Base-by-base conservation (phyloP, 2,329 filamentous ascomycete species). In the Xylaria sp. region DNA sequence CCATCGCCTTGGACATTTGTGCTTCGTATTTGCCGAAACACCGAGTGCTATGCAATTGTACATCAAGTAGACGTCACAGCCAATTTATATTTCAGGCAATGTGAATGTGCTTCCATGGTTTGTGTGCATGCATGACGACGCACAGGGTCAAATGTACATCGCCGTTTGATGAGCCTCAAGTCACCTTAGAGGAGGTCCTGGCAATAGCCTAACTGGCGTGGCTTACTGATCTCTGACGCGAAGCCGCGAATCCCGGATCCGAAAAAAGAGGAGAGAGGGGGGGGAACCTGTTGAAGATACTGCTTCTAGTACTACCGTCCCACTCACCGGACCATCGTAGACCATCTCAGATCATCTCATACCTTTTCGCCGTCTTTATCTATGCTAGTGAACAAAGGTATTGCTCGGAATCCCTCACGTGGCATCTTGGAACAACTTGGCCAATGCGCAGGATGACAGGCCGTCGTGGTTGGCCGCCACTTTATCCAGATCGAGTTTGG, bases 101-200 rank as follows among this genome's bases (percentile, higher is more conserved):
- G 44, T 33, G 25, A 48, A 41, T 33, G 23, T 21, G 29, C 5
- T 29, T 33, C 4, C 11, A 29, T 13, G 13, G 9, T 41, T 15
- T 21, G 17, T 48, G 21, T 40, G 31, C 21, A 47, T 59, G 54
- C 43, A 60, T 54, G 60, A 54, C 19, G 33, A 54, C 44, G 17
- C 47, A 55, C 60, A 52, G 46, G 49, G 60, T 55, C 35, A n/a
- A 23, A 19, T 35, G 17, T 49, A 49, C 56, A 44, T 55, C 33
- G 17, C 35, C 43, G 41, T 60, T 63, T 63, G 60, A 60, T 63
- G 53, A 60, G 59, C 59, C 59, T 25, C 59, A 54, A 47, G 27
- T 21, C 19, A 19, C 21, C 13, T 11, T 49, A 37, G 17, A 37
- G n/a, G n/a, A n/a, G n/a, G n/a, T n/a, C n/a, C n/a, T n/a, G n/a